These are phyloP conservation scores for Coemansia sp. DNA, from an alignment of 192 early-diverging fungal genomes.

Conservation along the genomic window DNA sequence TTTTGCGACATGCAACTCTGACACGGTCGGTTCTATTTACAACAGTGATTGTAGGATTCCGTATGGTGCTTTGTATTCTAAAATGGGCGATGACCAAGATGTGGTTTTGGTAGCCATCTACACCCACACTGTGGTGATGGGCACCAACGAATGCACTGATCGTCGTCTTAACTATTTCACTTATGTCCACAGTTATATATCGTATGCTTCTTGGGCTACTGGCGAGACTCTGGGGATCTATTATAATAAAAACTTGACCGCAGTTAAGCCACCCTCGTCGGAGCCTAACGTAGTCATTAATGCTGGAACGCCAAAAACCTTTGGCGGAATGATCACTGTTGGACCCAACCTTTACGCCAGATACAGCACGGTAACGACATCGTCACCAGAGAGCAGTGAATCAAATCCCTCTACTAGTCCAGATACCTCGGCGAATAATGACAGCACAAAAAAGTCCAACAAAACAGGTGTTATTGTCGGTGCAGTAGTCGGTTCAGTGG, in stretches of 20 bases:
- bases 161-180: background rate
- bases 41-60: background rate
- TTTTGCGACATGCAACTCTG: background rate
- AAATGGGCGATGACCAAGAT: background rate
- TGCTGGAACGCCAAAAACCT: background rate
- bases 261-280: background rate
- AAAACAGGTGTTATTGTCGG: background rate
- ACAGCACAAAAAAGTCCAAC: background rate
- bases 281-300: background rate
- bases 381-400: background rate
- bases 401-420: background rate
- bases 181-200: background rate
- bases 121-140: background rate
- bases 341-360: background rate
- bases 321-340: background rate
- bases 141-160: background rate
- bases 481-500: background rate
- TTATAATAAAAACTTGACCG: background rate
- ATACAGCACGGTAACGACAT: background rate
- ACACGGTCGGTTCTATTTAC: background rate
- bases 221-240: background rate
- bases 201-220: background rate
- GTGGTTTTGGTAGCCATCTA: background rate
- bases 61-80: background rate
- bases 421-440: background rate